Evolutionary conservation across 2,329 filamentous ascomycete species (phyloP).

Genomic region (Beauveria australis): DNA sequence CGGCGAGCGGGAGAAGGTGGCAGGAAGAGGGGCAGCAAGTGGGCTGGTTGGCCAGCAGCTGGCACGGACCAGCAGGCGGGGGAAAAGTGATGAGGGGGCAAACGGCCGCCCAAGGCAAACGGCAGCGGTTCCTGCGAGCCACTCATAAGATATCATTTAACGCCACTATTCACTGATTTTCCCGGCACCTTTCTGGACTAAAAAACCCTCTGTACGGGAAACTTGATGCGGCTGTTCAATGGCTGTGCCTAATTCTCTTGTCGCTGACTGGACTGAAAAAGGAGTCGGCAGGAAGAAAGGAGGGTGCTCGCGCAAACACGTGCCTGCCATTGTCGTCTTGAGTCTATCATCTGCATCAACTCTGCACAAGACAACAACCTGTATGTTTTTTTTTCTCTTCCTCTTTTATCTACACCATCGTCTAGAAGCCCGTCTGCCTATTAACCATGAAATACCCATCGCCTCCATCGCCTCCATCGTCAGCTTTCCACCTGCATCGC

Average conservation of each 20-base stretch:
- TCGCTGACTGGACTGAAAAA: too few relatives aligned
- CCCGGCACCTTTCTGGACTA: too few relatives aligned
- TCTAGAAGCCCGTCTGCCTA: neutral
- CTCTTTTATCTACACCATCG: neutral
- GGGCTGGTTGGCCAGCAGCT: neutral
- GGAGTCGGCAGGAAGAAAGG: too few relatives aligned
- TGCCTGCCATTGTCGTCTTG: too few relatives aligned
- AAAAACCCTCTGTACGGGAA: too few relatives aligned
- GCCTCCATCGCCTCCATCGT: neutral
- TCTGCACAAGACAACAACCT: neutral
- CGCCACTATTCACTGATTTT: too few relatives aligned
- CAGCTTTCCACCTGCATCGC: neutral
- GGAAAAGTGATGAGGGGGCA: neutral
- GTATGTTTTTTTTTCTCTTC: neutral
- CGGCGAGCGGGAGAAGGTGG: neutral
- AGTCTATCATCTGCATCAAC: too few relatives aligned
- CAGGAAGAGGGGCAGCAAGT: neutral
- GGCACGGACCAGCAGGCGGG: constrained; percentile 4
- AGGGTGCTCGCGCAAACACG: too few relatives aligned
- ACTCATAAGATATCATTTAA: neutral
- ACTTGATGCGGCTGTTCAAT: too few relatives aligned
- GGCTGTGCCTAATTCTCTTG: too few relatives aligned
- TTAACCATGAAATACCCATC: neutral
- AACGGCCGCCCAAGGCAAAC: neutral
- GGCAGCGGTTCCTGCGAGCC: constrained; percentile 1